A percentile compares a stretch with the other conserved stretches of the same genome.
Evolutionary conservation across 169 alveolate species (phyloP).

Genomic region (Eimeria tenella): DNA sequence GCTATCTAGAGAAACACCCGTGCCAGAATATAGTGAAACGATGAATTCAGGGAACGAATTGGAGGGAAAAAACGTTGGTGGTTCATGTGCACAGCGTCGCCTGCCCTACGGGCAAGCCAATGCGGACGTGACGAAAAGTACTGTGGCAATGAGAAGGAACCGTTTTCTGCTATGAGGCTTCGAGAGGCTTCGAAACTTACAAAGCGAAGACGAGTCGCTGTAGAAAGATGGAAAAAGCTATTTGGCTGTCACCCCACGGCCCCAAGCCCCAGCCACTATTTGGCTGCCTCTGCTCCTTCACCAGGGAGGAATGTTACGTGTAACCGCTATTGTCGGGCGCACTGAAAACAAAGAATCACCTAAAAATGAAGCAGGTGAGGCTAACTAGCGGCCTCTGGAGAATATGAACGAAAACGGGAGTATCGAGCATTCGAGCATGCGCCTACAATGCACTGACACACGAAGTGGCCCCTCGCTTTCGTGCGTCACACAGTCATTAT

Average conservation of each 20-base stretch:
- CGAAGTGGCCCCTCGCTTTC: background rate
- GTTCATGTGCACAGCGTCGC: slow-evolving; percentile 43
- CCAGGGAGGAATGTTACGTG: background rate
- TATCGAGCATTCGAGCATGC: background rate
- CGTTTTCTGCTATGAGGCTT: slow-evolving; percentile 16
- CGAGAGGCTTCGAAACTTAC: slow-evolving; percentile 24
- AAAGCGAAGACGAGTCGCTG: slow-evolving; percentile 24
- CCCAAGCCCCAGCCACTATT: slow-evolving; percentile 73
- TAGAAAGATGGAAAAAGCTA: background rate
- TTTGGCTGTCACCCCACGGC: slow-evolving; percentile 69
- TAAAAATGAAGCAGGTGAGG: background rate
- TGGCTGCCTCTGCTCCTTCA: slow-evolving; percentile 58
- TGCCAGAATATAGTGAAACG: background rate
- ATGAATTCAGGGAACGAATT: background rate
- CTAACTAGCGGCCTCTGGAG: background rate
- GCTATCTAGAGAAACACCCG: slow-evolving; percentile 20
- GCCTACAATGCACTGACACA: slow-evolving; percentile 43
- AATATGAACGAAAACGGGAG: background rate
- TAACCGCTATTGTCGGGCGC: background rate
- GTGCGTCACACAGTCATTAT: background rate
- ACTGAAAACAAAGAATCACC: background rate
- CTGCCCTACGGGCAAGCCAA: background rate
- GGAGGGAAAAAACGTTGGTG: too few species aligned
- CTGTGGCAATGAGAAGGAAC: background rate
- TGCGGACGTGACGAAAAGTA: background rate